Evolutionary conservation across 345 rosid species (phyloP).

Genomic region (Lagerstroemia speciosa): DNA sequence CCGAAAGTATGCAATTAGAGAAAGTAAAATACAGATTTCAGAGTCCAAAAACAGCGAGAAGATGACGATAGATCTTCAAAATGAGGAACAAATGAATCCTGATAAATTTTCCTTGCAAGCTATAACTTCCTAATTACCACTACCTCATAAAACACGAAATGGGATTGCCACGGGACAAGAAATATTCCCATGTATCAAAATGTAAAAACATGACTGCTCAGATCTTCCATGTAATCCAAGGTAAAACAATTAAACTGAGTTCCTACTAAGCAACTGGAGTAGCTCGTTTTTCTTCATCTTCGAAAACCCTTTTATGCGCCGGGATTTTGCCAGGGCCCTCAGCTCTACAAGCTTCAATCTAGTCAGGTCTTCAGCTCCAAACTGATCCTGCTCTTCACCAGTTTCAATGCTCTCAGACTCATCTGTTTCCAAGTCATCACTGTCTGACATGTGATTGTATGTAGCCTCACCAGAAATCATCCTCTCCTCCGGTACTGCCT

Average conservation of each 20-base stretch:
- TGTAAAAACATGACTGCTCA: not conserved
- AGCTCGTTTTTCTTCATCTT: conserved; percentile 76
- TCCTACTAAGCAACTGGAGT: conserved; percentile 40
- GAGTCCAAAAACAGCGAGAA: too few relatives aligned
- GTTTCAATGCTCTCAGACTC: conserved; percentile 15
- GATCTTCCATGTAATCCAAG: not conserved
- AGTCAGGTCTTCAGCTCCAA: conserved; percentile 34
- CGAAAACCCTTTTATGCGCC: conserved; percentile 70
- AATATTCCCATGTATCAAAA: not conserved
- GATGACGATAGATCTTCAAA: too few relatives aligned
- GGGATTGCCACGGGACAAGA: too few relatives aligned
- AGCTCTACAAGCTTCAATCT: conserved; percentile 57
- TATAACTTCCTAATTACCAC: too few relatives aligned
- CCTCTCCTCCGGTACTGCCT: conserved; percentile 19
- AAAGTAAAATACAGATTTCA: too few relatives aligned
- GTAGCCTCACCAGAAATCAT: conserved; percentile 17
- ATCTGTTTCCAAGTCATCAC: conserved; percentile 15
- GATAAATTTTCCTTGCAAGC: too few relatives aligned
- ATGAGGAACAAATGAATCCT: too few relatives aligned
- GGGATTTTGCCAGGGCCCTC: conserved; percentile 65
- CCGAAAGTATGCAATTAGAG: too few relatives aligned
- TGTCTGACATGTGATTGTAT: conserved; percentile 18
- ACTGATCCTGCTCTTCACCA: conserved; percentile 20
- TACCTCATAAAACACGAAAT: too few relatives aligned
- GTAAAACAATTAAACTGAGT: conserved; percentile 15